Conservation (phyloP, 345 rosid genomes). For the Eucalyptus sp. region DNA sequence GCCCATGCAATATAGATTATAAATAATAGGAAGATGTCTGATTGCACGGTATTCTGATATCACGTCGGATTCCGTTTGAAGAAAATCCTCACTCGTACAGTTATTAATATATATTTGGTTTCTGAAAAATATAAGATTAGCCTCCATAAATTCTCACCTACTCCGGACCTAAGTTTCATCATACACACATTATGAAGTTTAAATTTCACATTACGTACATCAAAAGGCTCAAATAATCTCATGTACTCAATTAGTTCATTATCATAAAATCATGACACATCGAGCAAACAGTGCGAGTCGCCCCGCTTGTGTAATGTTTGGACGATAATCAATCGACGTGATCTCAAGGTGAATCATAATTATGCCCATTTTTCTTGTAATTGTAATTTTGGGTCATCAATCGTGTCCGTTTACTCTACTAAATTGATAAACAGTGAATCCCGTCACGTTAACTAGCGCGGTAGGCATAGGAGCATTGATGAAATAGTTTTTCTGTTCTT, state of each 20-base stretch:
- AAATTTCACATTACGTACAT: neutral
- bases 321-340: no score
- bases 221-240: neutral
- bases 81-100: neutral
- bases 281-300: no score
- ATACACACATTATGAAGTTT: neutral
- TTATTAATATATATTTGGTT: neutral
- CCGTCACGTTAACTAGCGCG: no score
- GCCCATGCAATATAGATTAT: neutral
- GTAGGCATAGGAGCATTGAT: no score
- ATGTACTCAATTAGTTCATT: rapidly evolving
- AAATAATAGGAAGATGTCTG: neutral
- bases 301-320: no score
- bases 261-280: neutral
- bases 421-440: no score
- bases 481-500: no score
- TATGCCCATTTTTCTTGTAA: no score
- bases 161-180: neutral
- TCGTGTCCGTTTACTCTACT: no score
- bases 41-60: neutral
- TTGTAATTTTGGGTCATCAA: no score
- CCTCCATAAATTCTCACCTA: neutral
- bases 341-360: rapidly evolving
- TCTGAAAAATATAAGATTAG: neutral
- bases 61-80: neutral